Base-by-base conservation (phyloP, 306 rosid species). In the Ochetophila trinervis region DNA sequence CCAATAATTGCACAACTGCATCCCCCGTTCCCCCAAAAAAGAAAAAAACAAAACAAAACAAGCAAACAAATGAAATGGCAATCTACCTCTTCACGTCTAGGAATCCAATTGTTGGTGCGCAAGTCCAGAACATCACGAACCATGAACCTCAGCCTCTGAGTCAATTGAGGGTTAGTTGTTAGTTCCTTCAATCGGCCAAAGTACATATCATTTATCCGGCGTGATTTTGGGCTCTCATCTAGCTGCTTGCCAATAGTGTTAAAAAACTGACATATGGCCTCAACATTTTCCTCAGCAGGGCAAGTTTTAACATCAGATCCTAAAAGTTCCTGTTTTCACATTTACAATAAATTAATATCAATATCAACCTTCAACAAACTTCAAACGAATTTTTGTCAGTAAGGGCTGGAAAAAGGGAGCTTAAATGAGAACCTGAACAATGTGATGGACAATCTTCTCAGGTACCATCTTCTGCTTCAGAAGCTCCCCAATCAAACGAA, bases 381-480 rank as follows among this genome's bases (percentile, higher is more conserved):
- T 51, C 7, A 60, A 66, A 27, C 62, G 45, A 21, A 20, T 52
- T 4, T 18, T 16, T 62, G 34, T 15, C 64, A 51, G 23, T 7
- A 71, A 72, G 65, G 50, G 19, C 32, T 23, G 6, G 60, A 50
- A 53, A 64, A 45, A 16, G 22, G 32, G 32, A 60, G 74, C 67
- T 64, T 68, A 48, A 67, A 69, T 55, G 52, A 70, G 63, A 62
- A 94, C 99, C 92, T 75, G 81, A 68, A 90, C 99, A 80, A 94
- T 94, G 86, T 94, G 96, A 69, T 94, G 99, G 65, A 94, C 99
- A 76, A 94, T 86, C 87, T 52, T 94, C 67, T 85, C 97, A 63
- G 97, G 92, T 54, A 94, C 99, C 96, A 94, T 94, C 87, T 86
- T 94, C 80, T 90, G 99, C 86, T 88, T 94, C 78, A 94, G 78